Base-by-base conservation (phyloP, 108 stramenopile genomes). In the Skeletonema tropicum region DNA sequence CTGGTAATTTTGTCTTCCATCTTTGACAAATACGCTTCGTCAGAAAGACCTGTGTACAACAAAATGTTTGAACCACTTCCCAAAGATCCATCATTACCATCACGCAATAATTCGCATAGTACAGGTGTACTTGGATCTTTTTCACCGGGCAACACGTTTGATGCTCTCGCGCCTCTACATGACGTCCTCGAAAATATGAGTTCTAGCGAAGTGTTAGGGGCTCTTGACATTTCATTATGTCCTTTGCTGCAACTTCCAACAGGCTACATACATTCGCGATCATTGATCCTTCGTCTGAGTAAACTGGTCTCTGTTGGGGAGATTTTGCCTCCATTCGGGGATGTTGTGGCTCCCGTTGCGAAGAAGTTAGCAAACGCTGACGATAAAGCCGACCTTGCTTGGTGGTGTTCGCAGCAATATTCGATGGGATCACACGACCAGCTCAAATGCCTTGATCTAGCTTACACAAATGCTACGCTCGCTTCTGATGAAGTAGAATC, bases 381-480 rank as follows among this genome's bases (percentile, higher is more conserved):
- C 13, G 94, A 92, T 70, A 79, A 85, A 36, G 83, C 87, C 26
- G 85, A 89, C 11, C 80, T 95, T 29, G 80, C 87, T 36, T 91
- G 90, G 79, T 95, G 94, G 94, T 95, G 92, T 60, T 75, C 94
- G 7, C 64, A 70, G 25, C 58, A 70, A 30, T 85, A 90, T 66
- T 68, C 76, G 36, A 70, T 68, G 46, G 79, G 79, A 21, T 88
- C 89, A 19, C 68, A 77, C 14, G 83, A 85, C 12, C 72, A 83
- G 64, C 78, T 95, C 30, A 68, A 63, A n/a, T 92, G 91, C 68
- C 73, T 95, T 26, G 91, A 95, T 25, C 61, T 87, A 30, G 90
- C 92, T 6, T 66, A 88, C 57, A 66, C 70, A 32, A 70, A 74
- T 69, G 94, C 92, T 21, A 90, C 90, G 25, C 75, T 86, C 41